Base-by-base conservation (phyloP, 1,284 basidiomycete species). In the Rhizopogon hawkerae region DNA sequence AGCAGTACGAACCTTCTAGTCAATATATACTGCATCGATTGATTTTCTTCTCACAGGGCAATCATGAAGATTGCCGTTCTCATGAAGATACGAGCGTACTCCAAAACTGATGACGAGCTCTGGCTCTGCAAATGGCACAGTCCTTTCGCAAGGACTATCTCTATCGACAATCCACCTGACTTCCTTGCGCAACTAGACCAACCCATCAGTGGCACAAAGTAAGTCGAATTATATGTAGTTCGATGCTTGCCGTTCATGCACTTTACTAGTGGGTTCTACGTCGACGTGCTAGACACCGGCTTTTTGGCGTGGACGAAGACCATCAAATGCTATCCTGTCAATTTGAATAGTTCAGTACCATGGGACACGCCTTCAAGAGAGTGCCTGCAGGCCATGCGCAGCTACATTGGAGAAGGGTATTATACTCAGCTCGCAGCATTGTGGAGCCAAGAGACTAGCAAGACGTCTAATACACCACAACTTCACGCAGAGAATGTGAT, bases 71-170 rank as follows among this genome's bases (percentile, higher is more conserved):
- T 91, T 31, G 74, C 86, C 35, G 79, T 83, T 53, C 83, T 85
- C 58, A 73, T 93, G 66, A 95, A 96, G 69, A 78, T 93, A 46
- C 83, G 93, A 38, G 89, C 90, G 5, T 88, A 91, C 54, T 79
- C 86, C 29, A 70, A 73, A 50, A 79, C 76, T 1, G 72, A 73
- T 5, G 78, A 85, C 35, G 81, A 89, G 46, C 74, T 96, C 5
- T 89, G 92, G 80, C 69, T 85, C 14, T 83, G 89, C 56, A 80
- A 88, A 65, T 88, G 89, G 75, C 72, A 62, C 37, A 93, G 89
- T 65, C 91, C 91, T 1, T 71, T 93, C 33, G 73, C 75, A 43
- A 72, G 69, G 41, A 71, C 76, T 41, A 63, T 91, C 34, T 53
- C 70, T 9, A 69, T 91, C 36, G 63, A 63, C 18, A 70, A 80